Evolutionary conservation across 176 grass and related monocot genomes (phyloP).

Genomic region (Urochloa ruziziensis): DNA sequence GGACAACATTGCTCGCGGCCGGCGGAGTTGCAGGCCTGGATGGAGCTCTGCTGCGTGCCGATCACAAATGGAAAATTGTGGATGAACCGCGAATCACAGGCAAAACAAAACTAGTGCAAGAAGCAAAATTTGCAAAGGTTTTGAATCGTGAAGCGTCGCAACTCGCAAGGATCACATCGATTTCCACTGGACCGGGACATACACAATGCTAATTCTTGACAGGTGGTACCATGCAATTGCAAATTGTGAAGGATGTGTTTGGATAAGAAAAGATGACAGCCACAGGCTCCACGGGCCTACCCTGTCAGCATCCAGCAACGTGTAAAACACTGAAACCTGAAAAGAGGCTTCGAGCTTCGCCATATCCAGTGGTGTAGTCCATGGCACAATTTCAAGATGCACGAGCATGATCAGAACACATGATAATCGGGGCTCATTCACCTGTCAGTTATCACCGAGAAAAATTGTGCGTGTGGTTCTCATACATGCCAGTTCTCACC

Average conservation of each 20-base stretch:
- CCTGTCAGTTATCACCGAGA: background rate
- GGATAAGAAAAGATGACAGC: slow-evolving; percentile 43
- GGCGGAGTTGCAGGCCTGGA: background rate
- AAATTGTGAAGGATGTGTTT: background rate
- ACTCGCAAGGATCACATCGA: background rate
- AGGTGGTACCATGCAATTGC: background rate
- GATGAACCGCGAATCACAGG: background rate
- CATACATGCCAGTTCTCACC: background rate
- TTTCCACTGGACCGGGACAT: background rate
- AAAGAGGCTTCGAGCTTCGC: background rate
- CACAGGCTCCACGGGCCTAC: slow-evolving; percentile 2
- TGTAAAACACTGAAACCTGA: background rate
- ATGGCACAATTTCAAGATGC: background rate
- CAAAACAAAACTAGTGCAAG: background rate
- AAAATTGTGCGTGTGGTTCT: background rate
- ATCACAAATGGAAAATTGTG: background rate
- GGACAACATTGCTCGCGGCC: slow-evolving; percentile 21
- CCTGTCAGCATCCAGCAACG: slow-evolving; percentile 7
- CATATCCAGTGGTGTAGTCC: background rate
- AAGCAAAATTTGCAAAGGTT: background rate
- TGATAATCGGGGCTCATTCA: background rate
- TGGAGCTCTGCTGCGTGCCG: background rate
- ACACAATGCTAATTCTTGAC: background rate
- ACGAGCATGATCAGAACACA: background rate
- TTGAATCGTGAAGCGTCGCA: background rate